phyloP scores from a whole-genome alignment of 2,329 filamentous ascomycete species.

The Arthroderma sp. region DNA sequence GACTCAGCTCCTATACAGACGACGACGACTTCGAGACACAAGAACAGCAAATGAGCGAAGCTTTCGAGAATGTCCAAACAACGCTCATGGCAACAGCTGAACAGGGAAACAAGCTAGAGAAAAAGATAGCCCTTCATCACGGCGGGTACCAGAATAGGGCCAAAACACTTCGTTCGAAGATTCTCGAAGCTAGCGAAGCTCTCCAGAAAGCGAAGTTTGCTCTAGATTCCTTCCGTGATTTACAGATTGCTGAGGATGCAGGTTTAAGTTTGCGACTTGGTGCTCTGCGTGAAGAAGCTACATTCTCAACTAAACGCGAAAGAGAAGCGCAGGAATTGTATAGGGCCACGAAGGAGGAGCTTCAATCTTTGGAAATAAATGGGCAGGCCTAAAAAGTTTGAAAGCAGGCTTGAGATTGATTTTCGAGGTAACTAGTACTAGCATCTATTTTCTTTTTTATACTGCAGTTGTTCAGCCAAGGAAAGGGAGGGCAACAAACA shows the following conservation, averaged over 20 bases:
- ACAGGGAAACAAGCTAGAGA: slow-evolving; percentile 75
- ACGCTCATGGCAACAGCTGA: slow-evolving; percentile 62
- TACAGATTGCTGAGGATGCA: slow-evolving; percentile 67
- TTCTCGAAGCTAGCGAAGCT: slow-evolving; percentile 58
- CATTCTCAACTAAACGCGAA: slow-evolving; percentile 66
- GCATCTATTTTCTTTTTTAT: not conserved
- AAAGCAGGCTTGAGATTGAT: not conserved
- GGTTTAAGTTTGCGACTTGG: slow-evolving; percentile 61
- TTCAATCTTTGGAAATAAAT: slow-evolving; percentile 45
- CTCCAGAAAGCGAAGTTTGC: slow-evolving; percentile 61
- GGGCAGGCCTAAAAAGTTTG: slow-evolving; percentile 21
- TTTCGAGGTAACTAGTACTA: not conserved
- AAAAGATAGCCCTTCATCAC: slow-evolving; percentile 76
- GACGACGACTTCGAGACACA: slow-evolving; percentile 51
- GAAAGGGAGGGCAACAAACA: slow-evolving; percentile 6
- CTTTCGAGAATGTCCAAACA: slow-evolving; percentile 65
- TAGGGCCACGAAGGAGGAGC: slow-evolving; percentile 60
- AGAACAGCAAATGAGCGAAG: slow-evolving; percentile 47
- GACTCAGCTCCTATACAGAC: slow-evolving; percentile 66
- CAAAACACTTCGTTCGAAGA: slow-evolving; percentile 67
- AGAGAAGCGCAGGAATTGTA: slow-evolving; percentile 85
- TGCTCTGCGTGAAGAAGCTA: slow-evolving; percentile 67
- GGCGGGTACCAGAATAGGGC: slow-evolving; percentile 83
- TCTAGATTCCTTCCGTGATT: slow-evolving; percentile 58
- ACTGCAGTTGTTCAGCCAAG: not conserved